These are phyloP conservation scores for Fusarium decemcellulare DNA, from an alignment of 2,329 filamentous ascomycete species.

Conservation along the genomic window DNA sequence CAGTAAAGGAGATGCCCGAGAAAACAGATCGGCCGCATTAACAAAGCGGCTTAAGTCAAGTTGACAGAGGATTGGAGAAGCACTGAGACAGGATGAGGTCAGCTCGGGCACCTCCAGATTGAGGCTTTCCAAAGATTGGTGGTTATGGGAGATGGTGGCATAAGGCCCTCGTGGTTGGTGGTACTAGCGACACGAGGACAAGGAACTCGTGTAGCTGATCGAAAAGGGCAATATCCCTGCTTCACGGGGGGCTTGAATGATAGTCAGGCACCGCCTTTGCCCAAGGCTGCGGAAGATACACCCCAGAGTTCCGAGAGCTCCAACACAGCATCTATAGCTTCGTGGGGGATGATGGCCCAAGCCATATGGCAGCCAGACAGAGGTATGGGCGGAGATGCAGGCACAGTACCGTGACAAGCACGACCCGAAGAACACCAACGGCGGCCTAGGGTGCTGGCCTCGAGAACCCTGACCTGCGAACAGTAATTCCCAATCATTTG, in stretches of 20 bases:
- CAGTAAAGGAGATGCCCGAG: slow-evolving; percentile 32
- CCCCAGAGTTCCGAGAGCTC: slow-evolving; percentile 4
- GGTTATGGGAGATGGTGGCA: slow-evolving; percentile 26
- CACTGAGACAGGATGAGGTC: slow-evolving; percentile 43
- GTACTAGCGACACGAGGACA: slow-evolving; percentile 22
- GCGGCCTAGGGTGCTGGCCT: slow-evolving; percentile 5
- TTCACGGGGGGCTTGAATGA: slow-evolving; percentile 14
- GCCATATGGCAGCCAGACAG: slow-evolving; percentile 29
- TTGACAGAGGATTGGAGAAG: slow-evolving; percentile 25
- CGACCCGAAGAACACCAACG: neutral
- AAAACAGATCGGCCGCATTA: slow-evolving; percentile 43
- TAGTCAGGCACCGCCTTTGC: slow-evolving; percentile 30
- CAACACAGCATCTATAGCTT: neutral
- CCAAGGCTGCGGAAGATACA: slow-evolving; percentile 1
- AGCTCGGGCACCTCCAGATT: slow-evolving; percentile 27
- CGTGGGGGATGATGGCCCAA: neutral
- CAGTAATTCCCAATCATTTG: slow-evolving; percentile 9
- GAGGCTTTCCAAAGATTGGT: slow-evolving; percentile 24
- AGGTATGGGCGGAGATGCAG: slow-evolving; percentile 14
- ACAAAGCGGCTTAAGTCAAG: slow-evolving; percentile 23
- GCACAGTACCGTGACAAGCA: slow-evolving; percentile 22
- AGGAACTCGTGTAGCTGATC: slow-evolving; percentile 29
- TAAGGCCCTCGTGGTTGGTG: slow-evolving; percentile 21
- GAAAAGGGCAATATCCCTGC: slow-evolving; percentile 24
- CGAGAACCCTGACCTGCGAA: slow-evolving; percentile 10